Percentiles rank a stretch among this genome's conserved stretches.
Conservation (phyloP, 306 rosid genomes). For the Citrullus colocynthis region DNA sequence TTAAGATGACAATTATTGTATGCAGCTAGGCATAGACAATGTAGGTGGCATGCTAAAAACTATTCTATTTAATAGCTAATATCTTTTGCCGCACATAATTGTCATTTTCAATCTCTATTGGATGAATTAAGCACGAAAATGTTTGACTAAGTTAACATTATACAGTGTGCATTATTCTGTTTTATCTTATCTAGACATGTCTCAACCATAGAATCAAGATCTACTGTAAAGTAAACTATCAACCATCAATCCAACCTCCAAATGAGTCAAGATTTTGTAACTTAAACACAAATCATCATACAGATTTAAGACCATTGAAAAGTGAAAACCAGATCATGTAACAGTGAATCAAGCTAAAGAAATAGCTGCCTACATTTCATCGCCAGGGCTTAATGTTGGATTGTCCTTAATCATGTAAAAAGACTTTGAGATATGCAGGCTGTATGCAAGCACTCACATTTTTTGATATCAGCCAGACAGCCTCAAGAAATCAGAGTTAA, state of each 20-base stretch:
- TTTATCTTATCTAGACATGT: not conserved
- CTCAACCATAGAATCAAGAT: not conserved
- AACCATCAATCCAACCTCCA: not conserved
- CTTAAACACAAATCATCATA: not conserved
- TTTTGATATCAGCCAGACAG: not conserved
- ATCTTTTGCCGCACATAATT: not conserved
- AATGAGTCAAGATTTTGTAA: not conserved
- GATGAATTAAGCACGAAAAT: not conserved
- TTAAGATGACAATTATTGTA: not conserved
- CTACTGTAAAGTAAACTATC: not conserved
- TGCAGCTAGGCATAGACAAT: not conserved
- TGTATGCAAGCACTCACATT: not conserved
- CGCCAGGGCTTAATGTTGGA: not conserved
- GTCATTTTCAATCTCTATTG: not conserved
- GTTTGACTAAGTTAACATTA: not conserved
- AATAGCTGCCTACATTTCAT: not conserved
- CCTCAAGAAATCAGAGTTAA: slow-evolving; percentile 6
- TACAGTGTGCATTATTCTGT: not conserved
- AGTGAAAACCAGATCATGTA: not conserved
- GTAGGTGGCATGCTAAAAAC: not conserved
- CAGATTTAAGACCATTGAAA: not conserved
- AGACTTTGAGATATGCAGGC: not conserved
- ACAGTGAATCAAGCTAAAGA: not conserved
- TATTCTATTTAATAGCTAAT: not conserved
- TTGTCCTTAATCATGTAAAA: not conserved